These are phyloP conservation scores for Xylaria cubensis DNA, from an alignment of 495 filamentous ascomycete species.

Conservation along the genomic window DNA sequence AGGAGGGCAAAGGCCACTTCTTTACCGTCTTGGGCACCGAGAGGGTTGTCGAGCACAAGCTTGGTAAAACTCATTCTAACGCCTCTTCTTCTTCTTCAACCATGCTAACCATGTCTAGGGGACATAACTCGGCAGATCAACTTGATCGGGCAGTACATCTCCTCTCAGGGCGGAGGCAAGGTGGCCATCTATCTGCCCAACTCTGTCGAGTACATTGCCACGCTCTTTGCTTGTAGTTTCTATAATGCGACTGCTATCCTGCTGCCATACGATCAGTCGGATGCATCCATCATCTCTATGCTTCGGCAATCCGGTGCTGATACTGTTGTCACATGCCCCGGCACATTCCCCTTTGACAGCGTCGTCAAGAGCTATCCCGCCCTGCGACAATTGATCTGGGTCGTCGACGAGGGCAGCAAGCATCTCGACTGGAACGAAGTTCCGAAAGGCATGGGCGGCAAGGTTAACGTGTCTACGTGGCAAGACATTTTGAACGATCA, in stretches of 20 bases:
- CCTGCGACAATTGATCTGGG: constrained; percentile 86
- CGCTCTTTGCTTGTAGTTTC: constrained; percentile 73
- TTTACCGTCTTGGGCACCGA: constrained; percentile 81
- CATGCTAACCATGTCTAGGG: constrained; percentile 44
- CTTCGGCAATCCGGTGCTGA: constrained; percentile 76
- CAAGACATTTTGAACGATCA: constrained; percentile 79
- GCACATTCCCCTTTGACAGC: constrained; percentile 81
- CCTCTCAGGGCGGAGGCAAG: constrained; percentile 69
- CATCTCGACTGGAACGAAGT: constrained; percentile 92
- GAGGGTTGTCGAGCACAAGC: constrained; percentile 70
- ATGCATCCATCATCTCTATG: constrained; percentile 69
- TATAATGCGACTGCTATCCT: constrained; percentile 80
- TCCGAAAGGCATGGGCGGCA: constrained; percentile 72
- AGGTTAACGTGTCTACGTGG: constrained; percentile 82
- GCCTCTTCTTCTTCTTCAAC: neutral
- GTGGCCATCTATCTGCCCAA: constrained; percentile 94
- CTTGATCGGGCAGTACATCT: constrained; percentile 78
- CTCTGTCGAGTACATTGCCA: constrained; percentile 82
- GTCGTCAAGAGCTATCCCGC: constrained; percentile 70
- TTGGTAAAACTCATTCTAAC: constrained; percentile 48
- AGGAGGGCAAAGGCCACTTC: constrained; percentile 70
- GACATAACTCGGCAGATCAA: constrained; percentile 86
- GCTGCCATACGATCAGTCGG: constrained; percentile 78
- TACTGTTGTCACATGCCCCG: constrained; percentile 81
- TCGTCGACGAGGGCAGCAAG: constrained; percentile 86